Base-by-base conservation (phyloP, 306 rosid species). In the Elaeagnus macrophylla region DNA sequence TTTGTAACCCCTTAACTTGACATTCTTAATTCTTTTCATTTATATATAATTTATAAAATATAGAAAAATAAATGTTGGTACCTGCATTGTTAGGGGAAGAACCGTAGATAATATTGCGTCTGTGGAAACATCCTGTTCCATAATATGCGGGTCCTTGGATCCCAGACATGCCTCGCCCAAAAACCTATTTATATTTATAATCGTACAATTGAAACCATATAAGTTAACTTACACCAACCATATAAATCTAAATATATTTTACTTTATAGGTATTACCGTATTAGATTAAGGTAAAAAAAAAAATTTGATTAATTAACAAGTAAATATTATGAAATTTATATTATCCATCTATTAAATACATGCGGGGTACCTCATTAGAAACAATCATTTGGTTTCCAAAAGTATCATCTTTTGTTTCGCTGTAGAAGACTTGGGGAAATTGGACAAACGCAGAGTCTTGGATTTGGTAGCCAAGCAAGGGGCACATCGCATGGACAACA, bases 41-140 rank as follows among this genome's bases (percentile, higher is more conserved):
- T n/a, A n/a, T n/a, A n/a, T n/a, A n/a, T n/a, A n/a, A n/a, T n/a
- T n/a, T n/a, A n/a, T n/a, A n/a, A n/a, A n/a, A n/a, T n/a, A n/a
- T n/a, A n/a, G n/a, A n/a, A n/a, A n/a, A n/a, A n/a, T n/a, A n/a
- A n/a, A n/a, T n/a, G n/a, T n/a, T n/a, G n/a, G n/a, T 9, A 53
- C 48, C 7, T 47, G 16, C 32, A 12, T 41, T 5, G n/a, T 50
- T 6, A 12, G 59, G 55, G 6, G 54, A 42, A 47, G 52, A 37
- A 12, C 60, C 54, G 39, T 63, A 70, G 13, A 70, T 45, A 7
- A 58, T 25, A 19, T 50, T 56, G 5, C 70, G 65, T 19, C 66
- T 62, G 14, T 35, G 64, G 39, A 63, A 41, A 25, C 32, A 25
- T 38, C 59, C 59, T 7, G 61, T 49, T 63, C 75, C 75, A 1